Base-by-base conservation (phyloP, 805 yeast genomes). In the Maudiozyma turicensis region DNA sequence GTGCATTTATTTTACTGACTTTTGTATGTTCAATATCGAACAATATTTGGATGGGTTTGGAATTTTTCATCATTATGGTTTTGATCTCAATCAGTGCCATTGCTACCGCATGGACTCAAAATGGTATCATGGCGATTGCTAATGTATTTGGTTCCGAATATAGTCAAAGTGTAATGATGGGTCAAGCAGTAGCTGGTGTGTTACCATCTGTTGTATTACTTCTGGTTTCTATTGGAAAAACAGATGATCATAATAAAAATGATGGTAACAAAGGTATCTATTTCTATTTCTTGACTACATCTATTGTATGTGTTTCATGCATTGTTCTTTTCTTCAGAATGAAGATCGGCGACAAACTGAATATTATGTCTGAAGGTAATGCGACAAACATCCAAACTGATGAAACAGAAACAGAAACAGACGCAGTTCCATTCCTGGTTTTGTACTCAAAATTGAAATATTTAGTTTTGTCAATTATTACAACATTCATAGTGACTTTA, bases 171-270 rank as follows among this genome's bases (percentile, higher is more conserved):
- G 84, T 84, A 1, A 86, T 93, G 84, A 90, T 90, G 3, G 99
- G 99, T 1, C 96, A 91, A 65, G 96, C 95, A 0, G 70, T 91
- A 14, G 88, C 97, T 0, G 99, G 99, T 2, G 95, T 93, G 0
- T 69, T 91, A 35, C 98, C 99, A 2, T 81, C 96, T 0, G 61
- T 85, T 14, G 66, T 63, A 2, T 46, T 66, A 11, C 59, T 66
- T 37, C 15, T 81, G 84, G 11, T 75, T 80, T 56, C 82, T 84
- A 40, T 45, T 29, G 46, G 40, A 1, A 43, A 38, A 5, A 37
- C 32, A 7, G 61, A 54, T 9, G 54, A 61, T 10, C 40, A 8
- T 1, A 11, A 14, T 9, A 26, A 41, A 10, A 38, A 15, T 7
- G 32, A 8, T 1, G 13, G 40, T 15, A 44, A 44, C n/a, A 51